Evolutionary conservation across 306 rosid species (phyloP), one percentile per base, ranked within the genome.

Genomic region (Senna siamea): DNA sequence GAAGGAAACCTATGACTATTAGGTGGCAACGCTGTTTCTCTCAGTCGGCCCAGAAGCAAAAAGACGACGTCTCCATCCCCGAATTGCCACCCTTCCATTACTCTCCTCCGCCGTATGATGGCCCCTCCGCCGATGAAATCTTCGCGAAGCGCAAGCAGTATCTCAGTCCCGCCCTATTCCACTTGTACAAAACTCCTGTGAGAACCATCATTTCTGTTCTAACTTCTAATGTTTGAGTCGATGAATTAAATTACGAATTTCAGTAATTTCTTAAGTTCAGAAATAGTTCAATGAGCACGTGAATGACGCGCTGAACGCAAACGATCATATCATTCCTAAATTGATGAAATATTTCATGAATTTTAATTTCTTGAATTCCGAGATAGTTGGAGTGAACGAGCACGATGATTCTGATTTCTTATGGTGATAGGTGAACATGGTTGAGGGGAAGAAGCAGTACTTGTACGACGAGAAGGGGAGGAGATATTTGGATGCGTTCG

Each of bases 381-480:
- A n/a, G n/a, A n/a, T n/a, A n/a, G n/a, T n/a, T n/a, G n/a, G n/a
- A n/a, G n/a, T n/a, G n/a, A n/a, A n/a, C n/a, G n/a, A n/a, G n/a
- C n/a, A n/a, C n/a, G n/a, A n/a, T 26, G 56, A 67, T 54, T 5
- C 40, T 48, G 63, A 23, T 47, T 37, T 10, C 2, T 2, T 70
- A 6, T 37, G 69, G 37, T 7, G 73, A 53, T 83, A 94, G 99
- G 58, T 94, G 85, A 83, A 90, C 80, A 77, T 88, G 69, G 96
- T 94, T 56, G 95, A 87, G 34, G 99, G 99, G 53, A 88, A 60
- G 93, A 88, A 0, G 81, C 99, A 94, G 75, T 94, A 94, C 63
- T 80, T 94, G 85, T 94, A 78, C 76, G 99, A 94, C 18, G 97
- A 92, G 19, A 87, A 83, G 1, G 99, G 99, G 1, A 82, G 95